A percentile compares a stretch with the other conserved stretches of the same genome.
Evolutionary conservation across 225 moss, liverwort and hornwort species (phyloP).

Genomic region (Takakia lepidozioides): DNA sequence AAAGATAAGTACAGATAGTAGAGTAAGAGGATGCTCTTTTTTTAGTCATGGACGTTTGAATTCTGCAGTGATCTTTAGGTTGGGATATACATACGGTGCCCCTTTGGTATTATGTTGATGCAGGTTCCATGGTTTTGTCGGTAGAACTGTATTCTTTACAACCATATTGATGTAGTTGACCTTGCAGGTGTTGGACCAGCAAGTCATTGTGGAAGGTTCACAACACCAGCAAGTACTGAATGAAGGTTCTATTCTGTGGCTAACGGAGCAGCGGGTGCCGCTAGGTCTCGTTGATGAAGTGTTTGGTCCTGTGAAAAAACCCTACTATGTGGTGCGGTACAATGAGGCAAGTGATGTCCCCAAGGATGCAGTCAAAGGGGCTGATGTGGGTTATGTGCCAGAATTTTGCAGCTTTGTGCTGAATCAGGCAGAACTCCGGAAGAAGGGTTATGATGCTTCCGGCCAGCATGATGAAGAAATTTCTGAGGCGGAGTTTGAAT

Average conservation of each 20-base stretch:
- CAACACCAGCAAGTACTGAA: conserved; percentile 59
- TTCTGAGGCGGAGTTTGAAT: conserved; percentile 73
- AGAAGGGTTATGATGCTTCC: conserved; percentile 92
- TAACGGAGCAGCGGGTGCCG: conserved; percentile 63
- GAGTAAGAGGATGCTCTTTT: too few relatives aligned
- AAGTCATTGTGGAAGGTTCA: conserved; percentile 65
- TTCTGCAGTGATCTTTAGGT: too few relatives aligned
- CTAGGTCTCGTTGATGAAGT: too few relatives aligned
- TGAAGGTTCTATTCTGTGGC: conserved; percentile 88
- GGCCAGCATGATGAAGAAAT: conserved; percentile 90
- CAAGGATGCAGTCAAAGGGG: conserved; percentile 54
- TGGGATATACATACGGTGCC: too few relatives aligned
- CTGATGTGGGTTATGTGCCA: conserved; percentile 69
- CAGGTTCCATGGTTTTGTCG: too few relatives aligned
- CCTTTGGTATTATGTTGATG: too few relatives aligned
- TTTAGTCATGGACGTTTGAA: too few relatives aligned
- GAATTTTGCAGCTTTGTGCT: conserved; percentile 77
- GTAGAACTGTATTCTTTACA: conserved; percentile 9
- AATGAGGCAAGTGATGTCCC: conserved; percentile 71
- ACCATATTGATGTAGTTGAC: conserved; percentile 5
- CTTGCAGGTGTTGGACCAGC: conserved; percentile 70
- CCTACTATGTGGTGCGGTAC: conserved; percentile 76
- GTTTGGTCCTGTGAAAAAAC: conserved; percentile 93
- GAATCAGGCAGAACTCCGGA: conserved; percentile 73
- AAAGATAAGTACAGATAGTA: too few relatives aligned